Base-by-base conservation (phyloP, 1,284 basidiomycete genomes). In the Trametes versicolor region DNA sequence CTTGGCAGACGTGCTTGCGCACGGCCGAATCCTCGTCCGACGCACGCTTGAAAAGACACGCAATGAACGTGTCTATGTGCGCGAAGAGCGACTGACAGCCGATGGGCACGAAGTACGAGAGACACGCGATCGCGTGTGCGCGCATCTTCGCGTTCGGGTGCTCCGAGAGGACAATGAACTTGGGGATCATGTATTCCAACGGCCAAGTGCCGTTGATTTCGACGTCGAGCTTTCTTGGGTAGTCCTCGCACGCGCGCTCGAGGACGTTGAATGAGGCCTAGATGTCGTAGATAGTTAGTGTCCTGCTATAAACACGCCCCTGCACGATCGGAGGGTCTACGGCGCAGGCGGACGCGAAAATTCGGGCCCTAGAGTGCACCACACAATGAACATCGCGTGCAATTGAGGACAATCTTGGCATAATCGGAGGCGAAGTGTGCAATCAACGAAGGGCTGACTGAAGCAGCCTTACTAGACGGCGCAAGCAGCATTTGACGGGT, bases 221-320 rank as follows among this genome's bases (percentile, higher is more conserved):
- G 70, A 98, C 89, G 78, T 99, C 97, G 77, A 99, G 87, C 79
- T 97, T 96, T 67, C 94, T 89, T 6, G 97, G 96, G 70, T 97
- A 97, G 77, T 99, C 98, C 80, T 99, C 96, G 78, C 96, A 97
- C 62, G 98, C 92, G 78, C 98, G 98, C 77, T 97, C 93, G 58
- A 99, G 86, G 8, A 96, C 93, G 76, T 94, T 94, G 82, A 99
- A 98, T 17, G 96, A 95, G 55, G 95, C 95, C 95, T 98, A 72
- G 2, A 67, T 64, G 19, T 13, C 29, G 13, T 21, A 9, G 9
- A n/a, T 19, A 5, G 53, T 66, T 36, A 63, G 61, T 50, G 62
- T 41, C 52, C 67, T 62, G 21, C 59, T 45, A 2, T 7, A 36
- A 19, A 9, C 8, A 62, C 52, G 19, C 49, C 36, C 17, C 15